Base-by-base conservation (phyloP, 2,329 filamentous ascomycete genomes). In the Trichoderma polysporum region DNA sequence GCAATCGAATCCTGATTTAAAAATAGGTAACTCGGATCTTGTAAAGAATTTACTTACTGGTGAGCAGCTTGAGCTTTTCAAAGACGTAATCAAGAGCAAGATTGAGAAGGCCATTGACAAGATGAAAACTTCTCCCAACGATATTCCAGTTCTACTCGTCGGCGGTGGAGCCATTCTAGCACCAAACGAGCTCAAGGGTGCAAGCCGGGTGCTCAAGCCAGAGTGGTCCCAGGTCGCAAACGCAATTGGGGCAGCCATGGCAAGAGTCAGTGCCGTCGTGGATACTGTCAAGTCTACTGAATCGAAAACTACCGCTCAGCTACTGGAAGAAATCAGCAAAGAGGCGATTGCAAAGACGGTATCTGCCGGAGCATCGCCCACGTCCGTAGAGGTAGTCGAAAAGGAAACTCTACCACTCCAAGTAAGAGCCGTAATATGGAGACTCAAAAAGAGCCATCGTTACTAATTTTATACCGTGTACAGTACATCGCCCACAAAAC, bases 241-340 rank as follows among this genome's bases (percentile, higher is more conserved):
- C 71, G 88, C 88, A 0, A 87, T 90, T 10, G 88, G 88, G 1
- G 88, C 87, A 9, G 87, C 88, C 0, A 88, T 86, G 66, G 86
- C 87, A 1, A 79, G 85, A 45, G 86, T 90, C 2, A 87, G 84
- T 67, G 82, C 83, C 1, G 81, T 84, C 0, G 78, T 85, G 10
- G 84, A 86, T 67, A 82, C 80, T 0, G 80, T 85, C 27, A 81
- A 83, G 66, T 83, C 81, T 0, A 85, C 82, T 0, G 82, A 81
- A 63, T 74, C 74, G 0, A 78, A 77, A 68, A 75, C 79, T 4
- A 74, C 75, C 0, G 69, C 76, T n/a, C 74, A 80, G 39, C 70
- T 81, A 0, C 71, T 82, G 0, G 75, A 79, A 4, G 77, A 79
- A 50, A 77, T 82, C 4, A 75, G 75, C 15, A 69, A 75, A 15